Base-by-base conservation (phyloP, 169 alveolate species). In the Cryptosporidium bovis region DNA sequence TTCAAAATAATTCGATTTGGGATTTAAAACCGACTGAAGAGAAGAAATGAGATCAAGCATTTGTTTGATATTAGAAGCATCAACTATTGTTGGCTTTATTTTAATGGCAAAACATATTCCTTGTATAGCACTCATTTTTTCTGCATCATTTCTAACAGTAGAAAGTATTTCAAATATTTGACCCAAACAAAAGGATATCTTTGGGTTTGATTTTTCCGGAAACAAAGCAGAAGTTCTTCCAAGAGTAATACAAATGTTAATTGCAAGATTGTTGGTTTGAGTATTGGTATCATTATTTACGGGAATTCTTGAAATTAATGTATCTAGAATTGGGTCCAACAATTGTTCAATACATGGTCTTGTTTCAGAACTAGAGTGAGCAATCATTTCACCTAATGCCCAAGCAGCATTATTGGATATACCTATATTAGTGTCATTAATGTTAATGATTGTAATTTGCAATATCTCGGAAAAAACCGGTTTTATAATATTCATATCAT, bases 391-490 rank as follows among this genome's bases (percentile, higher is more conserved):
- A 16, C 96, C 96, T 13, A 94, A 89, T 24, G 96, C 96, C 96
- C 96, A 94, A 46, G 94, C 91, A n/a, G 96, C 96, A 67, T 94
- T 94, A 90, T 94, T 94, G 46, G 93, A 84, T 67, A 93, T 95
- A 12, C 94, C 92, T 27, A 91, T 82, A 53, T 93, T 83, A 10
- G 90, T 71, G 44, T 84, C 90, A 36, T 90, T 66, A 36, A 92
- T 85, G 56, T 91, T 82, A 29, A 65, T 82, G 40, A 82, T 46
- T 20, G 62, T 40, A 36, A 29, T 10, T 60, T 50, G 64, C 3
- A 69, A 8, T 7, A 64, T 36, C 12, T 40, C 53, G 7, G 84
- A 46, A 3, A 56, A 66, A 20, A 48, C 16, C 4, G 82, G 87
- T 24, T 55, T 51, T 68, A 69, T 34, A 65, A 53, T 16, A 53